Percentiles rank a stretch among this genome's conserved stretches.
Evolutionary conservation across 805 yeast species (phyloP).

Genomic region (Metschnikowia continentalis): DNA sequence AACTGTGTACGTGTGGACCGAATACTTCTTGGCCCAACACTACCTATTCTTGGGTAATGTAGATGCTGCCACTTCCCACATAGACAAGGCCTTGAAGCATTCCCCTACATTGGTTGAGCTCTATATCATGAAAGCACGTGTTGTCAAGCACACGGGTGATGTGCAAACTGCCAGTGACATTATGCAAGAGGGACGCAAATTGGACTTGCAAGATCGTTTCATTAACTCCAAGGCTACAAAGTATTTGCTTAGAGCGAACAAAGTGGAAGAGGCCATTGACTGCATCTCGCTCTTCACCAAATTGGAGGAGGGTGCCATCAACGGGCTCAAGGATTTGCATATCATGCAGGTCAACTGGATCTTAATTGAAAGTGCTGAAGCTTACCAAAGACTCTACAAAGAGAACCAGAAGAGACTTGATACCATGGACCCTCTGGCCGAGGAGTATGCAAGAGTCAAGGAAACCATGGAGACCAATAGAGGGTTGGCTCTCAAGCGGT

Average conservation of each 20-base stretch:
- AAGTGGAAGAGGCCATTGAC: conserved; percentile 68
- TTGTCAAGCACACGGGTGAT: conserved; percentile 69
- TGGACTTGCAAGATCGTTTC: conserved; percentile 88
- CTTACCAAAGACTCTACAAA: conserved; percentile 59
- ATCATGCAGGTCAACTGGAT: conserved; percentile 92
- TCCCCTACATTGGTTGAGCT: conserved; percentile 86
- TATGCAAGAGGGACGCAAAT: conserved; percentile 65
- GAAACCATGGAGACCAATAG: conserved; percentile 39
- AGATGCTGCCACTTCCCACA: conserved; percentile 48
- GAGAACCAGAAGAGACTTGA: conserved; percentile 20
- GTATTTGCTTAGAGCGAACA: conserved; percentile 73
- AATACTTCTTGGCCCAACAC: conserved; percentile 77
- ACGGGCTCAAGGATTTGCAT: conserved; percentile 83
- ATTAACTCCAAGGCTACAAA: conserved; percentile 85
- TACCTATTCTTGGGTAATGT: conserved; percentile 54
- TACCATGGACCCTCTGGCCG: conserved; percentile 14
- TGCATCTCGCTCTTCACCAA: conserved; percentile 78
- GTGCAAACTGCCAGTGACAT: conserved; percentile 55
- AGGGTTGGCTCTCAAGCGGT: conserved; percentile 81
- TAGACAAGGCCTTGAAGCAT: conserved; percentile 61
- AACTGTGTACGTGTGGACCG: conserved; percentile 59
- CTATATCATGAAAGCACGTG: conserved; percentile 73
- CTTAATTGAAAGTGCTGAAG: conserved; percentile 77
- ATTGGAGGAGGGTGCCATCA: conserved; percentile 66
- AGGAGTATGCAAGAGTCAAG: conserved; percentile 25